Base-by-base conservation (phyloP, 495 filamentous ascomycete species). In the Neurospora terricola region DNA sequence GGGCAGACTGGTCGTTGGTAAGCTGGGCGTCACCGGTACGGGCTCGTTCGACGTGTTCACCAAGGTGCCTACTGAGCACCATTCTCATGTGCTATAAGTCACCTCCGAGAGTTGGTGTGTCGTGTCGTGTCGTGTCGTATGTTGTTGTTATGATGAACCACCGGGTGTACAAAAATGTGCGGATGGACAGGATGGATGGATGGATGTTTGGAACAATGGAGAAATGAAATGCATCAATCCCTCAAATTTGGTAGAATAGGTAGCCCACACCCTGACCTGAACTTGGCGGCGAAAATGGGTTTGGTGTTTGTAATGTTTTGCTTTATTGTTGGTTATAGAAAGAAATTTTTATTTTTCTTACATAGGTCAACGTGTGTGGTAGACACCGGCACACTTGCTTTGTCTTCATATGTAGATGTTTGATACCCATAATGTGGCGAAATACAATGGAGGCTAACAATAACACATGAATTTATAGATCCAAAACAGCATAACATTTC, bases 21-120 rank as follows among this genome's bases (percentile, higher is more conserved):
- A 90, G 79, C 81, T 93, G 72, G 90, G 93, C 30, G 90, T 86
- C 73, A 89, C 95, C 71, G 96, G 96, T 66, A 99, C 96, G 5
- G 96, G 96, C 36, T 89, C 89, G 69, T 98, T 98, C 81, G 96
- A 98, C 82, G 89, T 99, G 40, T 84, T 98, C 77, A 85, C 84
- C 30, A 74, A 73, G 42, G 79, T 86, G 34, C 83, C 84, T 38
- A 81, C 82, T 23, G 81, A 78, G 71, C 81, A 83, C 39, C 78
- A 73, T 43, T 66, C 54, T 66, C 54, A 66, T 36, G 23, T 30
- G 54, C 14, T 66, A 30, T 66, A 66, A 66, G 54, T 66, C 6
- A 27, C 27, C 23, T 66, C 23, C 14, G 54, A 14, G 54, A 18
- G 27, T 66, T 18, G 40, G 14, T 40, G 14, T 54, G 54, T 30